Conservation (phyloP, 163 green algal genomes). For the Volvox carteri region DNA sequence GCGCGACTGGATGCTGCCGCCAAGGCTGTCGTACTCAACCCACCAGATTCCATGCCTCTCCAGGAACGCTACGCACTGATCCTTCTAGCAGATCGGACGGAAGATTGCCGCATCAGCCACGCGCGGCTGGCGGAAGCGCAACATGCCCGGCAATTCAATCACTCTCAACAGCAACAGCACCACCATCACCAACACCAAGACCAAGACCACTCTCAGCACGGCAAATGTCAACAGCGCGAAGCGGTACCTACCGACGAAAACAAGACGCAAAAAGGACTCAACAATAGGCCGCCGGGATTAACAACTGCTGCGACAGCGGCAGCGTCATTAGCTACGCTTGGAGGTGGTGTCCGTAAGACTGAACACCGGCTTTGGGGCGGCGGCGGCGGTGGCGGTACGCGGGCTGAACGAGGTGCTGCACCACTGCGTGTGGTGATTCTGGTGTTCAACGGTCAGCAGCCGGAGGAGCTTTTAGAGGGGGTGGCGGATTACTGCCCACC, state of each 20-base stretch:
- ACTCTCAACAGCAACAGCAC: too few species aligned
- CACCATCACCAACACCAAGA: too few species aligned
- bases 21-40: slow-evolving; percentile 43
- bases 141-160: too few species aligned
- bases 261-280: too few species aligned
- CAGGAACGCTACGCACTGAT: background rate
- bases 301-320: too few species aligned
- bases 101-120: background rate
- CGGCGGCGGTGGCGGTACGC: background rate
- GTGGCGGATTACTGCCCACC: slow-evolving; percentile 37
- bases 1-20: slow-evolving; percentile 16
- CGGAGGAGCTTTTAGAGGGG: slow-evolving; percentile 10
- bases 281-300: too few species aligned
- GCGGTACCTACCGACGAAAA: too few species aligned
- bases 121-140: background rate
- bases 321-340: too few species aligned
- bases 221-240: too few species aligned
- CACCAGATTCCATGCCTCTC: background rate
- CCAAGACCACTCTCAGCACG: too few species aligned
- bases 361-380: too few species aligned
- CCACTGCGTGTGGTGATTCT: slow-evolving; percentile 30
- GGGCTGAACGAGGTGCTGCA: background rate
- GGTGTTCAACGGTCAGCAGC: slow-evolving; percentile 19
- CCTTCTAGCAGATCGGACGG: slow-evolving; percentile 13
- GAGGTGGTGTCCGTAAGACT: too few species aligned